These are phyloP conservation scores for Mycogone perniciosa DNA, from an alignment of 2,329 filamentous ascomycete species.

Conservation along the genomic window DNA sequence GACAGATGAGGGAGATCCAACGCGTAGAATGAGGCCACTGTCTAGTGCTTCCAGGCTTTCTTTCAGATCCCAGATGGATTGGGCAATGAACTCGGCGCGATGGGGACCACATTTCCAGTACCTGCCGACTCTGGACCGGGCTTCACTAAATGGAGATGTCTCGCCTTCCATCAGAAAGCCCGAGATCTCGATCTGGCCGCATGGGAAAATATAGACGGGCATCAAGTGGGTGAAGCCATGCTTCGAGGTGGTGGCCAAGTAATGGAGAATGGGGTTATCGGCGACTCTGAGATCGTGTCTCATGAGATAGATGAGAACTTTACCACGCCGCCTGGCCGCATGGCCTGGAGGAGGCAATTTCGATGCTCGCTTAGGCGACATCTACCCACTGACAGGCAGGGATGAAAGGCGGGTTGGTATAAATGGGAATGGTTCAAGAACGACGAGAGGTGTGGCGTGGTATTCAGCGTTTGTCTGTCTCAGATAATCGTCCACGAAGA, in stretches of 20 bases:
- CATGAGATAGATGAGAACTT: constrained; percentile 63
- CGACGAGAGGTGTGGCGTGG: background rate
- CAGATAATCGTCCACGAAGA: no score
- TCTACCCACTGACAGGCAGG: background rate
- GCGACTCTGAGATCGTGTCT: constrained; percentile 65
- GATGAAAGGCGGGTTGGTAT: background rate
- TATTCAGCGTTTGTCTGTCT: background rate
- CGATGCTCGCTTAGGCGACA: background rate
- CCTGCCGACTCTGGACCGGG: constrained; percentile 55
- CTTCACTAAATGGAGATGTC: constrained; percentile 61
- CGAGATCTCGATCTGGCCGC: constrained; percentile 66
- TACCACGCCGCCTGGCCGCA: constrained; percentile 30
- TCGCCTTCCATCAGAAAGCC: constrained; percentile 57
- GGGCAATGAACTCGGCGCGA: constrained; percentile 63
- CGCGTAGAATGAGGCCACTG: constrained; percentile 57
- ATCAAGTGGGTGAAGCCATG: constrained; percentile 62
- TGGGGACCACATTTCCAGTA: constrained; percentile 72
- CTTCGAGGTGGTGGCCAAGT: constrained; percentile 39
- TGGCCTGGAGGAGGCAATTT: background rate
- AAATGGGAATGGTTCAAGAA: background rate
- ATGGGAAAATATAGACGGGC: constrained; percentile 62
- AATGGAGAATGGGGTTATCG: constrained; percentile 69
- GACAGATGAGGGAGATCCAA: constrained; percentile 55
- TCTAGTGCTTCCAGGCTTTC: constrained; percentile 49
- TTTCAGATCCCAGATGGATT: constrained; percentile 70